Evolutionary conservation across 306 rosid species (phyloP), one percentile per base, ranked within the genome.

Genomic region (Pyrus communis): DNA sequence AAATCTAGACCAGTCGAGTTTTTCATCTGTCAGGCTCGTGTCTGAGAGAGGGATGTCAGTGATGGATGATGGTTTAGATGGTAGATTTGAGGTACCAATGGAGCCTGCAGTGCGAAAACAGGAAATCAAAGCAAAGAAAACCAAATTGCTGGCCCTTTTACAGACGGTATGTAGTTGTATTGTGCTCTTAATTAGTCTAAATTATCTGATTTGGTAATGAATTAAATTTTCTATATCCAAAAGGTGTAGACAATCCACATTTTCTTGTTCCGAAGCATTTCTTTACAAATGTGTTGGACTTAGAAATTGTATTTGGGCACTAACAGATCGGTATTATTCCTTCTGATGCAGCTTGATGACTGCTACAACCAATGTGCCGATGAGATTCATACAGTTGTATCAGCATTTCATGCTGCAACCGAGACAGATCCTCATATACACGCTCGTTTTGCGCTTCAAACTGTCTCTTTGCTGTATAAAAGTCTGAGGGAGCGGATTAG

Each of bases 351-450:
- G 97, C 96, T 95, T 76, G 99, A 95, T 75, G 88, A 79, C 12
- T 86, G 88, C 63, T 92, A 90, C 79, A 89, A 82, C 79, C 93
- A 86, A 73, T 90, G 96, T 81, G 62, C 90, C 87, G 93, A 90
- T 61, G 97, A 95, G 87, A 80, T 95, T 69, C 97, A 92, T 70
- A 90, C 93, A 5, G 92, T 92, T 67, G 74, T 86, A 67, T 89
- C 96, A 13, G 97, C 97, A 46, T 92, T 95, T 64, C 91, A 89
- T 77, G 97, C 93, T 30, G 97, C 93, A 25, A 89, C 97, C 0
- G 93, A 95, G 85, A 75, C 89, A 69, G 91, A 92, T 77, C 93
- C 97, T 9, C 90, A 84, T 22, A 77, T 89, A 72, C 96, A 89
- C 65, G 82, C 92, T 23, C 96, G 86, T 68, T 95, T 90, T 59